Base-by-base conservation (phyloP, 495 filamentous ascomycete genomes). In the Pseudomonodictys pantanalensis region DNA sequence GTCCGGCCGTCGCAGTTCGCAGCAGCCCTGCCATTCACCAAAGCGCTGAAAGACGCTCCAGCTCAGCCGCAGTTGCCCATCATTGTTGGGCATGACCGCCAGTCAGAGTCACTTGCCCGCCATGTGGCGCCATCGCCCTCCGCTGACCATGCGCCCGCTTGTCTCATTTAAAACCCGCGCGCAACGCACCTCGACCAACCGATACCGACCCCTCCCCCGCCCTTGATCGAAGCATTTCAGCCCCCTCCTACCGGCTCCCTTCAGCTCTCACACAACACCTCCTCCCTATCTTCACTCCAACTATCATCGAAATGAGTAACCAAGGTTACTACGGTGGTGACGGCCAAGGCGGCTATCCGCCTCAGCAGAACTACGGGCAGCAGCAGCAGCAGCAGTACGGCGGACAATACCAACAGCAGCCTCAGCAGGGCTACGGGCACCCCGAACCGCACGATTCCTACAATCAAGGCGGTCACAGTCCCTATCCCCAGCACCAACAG, bases 401-500 rank as follows among this genome's bases (percentile, higher is more conserved):
- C 12, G n/a, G n/a, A n/a, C n/a, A n/a, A n/a, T n/a, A n/a, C n/a
- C n/a, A n/a, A n/a, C n/a, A n/a, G n/a, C n/a, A n/a, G n/a, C n/a
- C n/a, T n/a, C 38, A 41, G 38, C 32, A 35, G 32, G 8, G 15
- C 8, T 35, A 35, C 32, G 41, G 41, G 7, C 41, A 44, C 8
- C 20, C 12, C 12, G 17, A 7, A 22, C 24, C 43, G 3, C 48
- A 63, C 20, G 53, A 52, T 5, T 38, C 30, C 25, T 58, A 57
- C 48, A 25, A 35, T 33, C 61, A 64, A 25, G 55, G 61, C 0
- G n/a, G n/a, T n/a, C 50, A 64, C 39, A 64, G 43, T 43, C 59
- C 51, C 12, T 62, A 62, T 45, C 59, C 59, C 39, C 51, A 29
- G 20, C 24, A 18, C 56, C 49, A 52, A 23, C 58, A 60, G 42